A percentile compares a stretch with the other conserved stretches of the same genome.
phyloP scores from a whole-genome alignment of 2,329 filamentous ascomycete species.

The Thermochaetoides dissita region DNA sequence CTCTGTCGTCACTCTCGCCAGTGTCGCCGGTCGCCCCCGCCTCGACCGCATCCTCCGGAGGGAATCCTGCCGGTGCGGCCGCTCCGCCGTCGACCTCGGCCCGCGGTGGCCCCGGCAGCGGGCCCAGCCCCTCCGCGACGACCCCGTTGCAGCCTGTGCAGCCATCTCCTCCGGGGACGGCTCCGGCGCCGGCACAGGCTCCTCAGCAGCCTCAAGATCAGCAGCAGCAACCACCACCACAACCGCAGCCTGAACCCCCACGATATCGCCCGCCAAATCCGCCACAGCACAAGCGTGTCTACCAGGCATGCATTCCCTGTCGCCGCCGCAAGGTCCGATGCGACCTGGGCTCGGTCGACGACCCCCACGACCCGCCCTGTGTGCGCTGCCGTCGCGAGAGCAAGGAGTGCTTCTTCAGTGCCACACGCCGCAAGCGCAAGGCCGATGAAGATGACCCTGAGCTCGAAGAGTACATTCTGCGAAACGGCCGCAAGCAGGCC shows the following conservation, averaged over 20 bases:
- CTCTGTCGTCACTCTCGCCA: slow-evolving; percentile 12
- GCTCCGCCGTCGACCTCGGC: slow-evolving; percentile 7
- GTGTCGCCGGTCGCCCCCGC: slow-evolving; percentile 14
- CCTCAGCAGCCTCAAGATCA: slow-evolving; percentile 7
- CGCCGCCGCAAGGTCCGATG: slow-evolving; percentile 48
- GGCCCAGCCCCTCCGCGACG: background rate
- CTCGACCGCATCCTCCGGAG: slow-evolving; percentile 6
- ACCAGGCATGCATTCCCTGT: slow-evolving; percentile 50
- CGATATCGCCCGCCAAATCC: background rate
- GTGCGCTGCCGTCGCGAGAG: slow-evolving; percentile 85
- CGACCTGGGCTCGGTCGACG: slow-evolving; percentile 66
- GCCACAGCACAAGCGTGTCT: slow-evolving; percentile 46
- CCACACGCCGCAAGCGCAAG: slow-evolving; percentile 85
- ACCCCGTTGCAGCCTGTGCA: too few relatives aligned
- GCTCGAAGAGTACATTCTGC: slow-evolving; percentile 48
- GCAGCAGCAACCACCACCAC: slow-evolving; percentile 1
- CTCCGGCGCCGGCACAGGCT: background rate
- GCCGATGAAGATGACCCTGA: slow-evolving; percentile 34
- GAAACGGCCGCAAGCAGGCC: slow-evolving; percentile 59
- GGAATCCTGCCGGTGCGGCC: slow-evolving; percentile 7
- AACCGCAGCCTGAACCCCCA: background rate
- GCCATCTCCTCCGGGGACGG: slow-evolving; percentile 1
- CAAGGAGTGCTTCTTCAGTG: slow-evolving; percentile 95
- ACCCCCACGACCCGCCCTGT: slow-evolving; percentile 85
- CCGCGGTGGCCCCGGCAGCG: slow-evolving; percentile 8